Conservation (phyloP, 495 filamentous ascomycete genomes). For the Parathielavia hyrcaniae region DNA sequence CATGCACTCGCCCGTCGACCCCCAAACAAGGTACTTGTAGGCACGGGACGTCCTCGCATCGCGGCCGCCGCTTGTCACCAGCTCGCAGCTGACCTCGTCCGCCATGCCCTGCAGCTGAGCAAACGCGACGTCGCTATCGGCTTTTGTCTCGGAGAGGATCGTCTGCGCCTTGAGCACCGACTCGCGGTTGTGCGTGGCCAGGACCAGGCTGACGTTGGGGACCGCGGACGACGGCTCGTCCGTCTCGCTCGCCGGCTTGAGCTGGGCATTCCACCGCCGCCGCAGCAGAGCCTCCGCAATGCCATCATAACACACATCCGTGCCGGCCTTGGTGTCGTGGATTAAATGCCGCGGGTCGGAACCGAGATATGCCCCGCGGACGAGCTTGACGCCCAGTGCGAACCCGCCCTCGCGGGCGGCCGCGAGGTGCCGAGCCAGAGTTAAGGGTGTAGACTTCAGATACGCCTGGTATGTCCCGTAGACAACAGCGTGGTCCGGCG, state of each 20-base stretch:
- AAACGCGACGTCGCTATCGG: conserved; percentile 61
- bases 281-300: conserved; percentile 36
- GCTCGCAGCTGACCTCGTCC: conserved; percentile 81
- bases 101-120: conserved; percentile 97
- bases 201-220: conserved; percentile 61
- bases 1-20: conserved; percentile 85
- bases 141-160: conserved; percentile 29
- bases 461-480: conserved; percentile 82
- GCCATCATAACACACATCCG: conserved; percentile 44
- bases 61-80: conserved; percentile 46
- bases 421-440: conserved; percentile 61
- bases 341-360: conserved; percentile 73
- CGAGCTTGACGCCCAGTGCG: conserved; percentile 82
- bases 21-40: conserved; percentile 92
- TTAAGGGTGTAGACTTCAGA: conserved; percentile 60
- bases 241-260: conserved; percentile 35
- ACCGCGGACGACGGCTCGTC: conserved; percentile 37
- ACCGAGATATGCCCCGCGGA: conserved; percentile 83
- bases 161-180: conserved; percentile 65
- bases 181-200: conserved; percentile 88
- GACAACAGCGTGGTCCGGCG: conserved; percentile 40
- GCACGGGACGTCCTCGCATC: conserved; percentile 41
- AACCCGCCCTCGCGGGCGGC: conserved; percentile 61
- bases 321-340: conserved; percentile 76
- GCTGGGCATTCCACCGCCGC: conserved; percentile 45